phyloP scores from a whole-genome alignment of 1,284 basidiomycete genomes.

The Quambalaria eucalypti region DNA sequence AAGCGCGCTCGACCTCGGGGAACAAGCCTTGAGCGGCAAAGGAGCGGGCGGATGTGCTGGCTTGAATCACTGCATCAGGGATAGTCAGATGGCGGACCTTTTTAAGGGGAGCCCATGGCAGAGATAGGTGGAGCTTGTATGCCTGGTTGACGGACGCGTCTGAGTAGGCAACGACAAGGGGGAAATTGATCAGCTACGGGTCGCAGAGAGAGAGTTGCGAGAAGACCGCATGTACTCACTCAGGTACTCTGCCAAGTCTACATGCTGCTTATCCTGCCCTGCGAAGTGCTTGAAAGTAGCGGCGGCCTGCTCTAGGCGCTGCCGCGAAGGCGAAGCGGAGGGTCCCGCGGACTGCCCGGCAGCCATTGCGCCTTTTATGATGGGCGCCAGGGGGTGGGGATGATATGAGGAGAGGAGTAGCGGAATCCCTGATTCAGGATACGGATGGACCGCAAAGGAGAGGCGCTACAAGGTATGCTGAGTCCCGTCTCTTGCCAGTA shows the following conservation, averaged over 20 bases:
- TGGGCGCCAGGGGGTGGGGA: too few species aligned
- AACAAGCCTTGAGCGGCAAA: slow-evolving; percentile 59
- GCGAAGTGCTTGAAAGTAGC: background rate
- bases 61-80: slow-evolving; percentile 15
- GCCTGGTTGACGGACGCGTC: slow-evolving; percentile 5
- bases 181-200: background rate
- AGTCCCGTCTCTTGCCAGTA: too few species aligned
- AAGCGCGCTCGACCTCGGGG: slow-evolving; percentile 84
- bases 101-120: slow-evolving; percentile 6
- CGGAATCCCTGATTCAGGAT: too few species aligned
- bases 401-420: too few species aligned
- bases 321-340: too few species aligned
- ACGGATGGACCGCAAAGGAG: too few species aligned
- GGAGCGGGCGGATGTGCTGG: slow-evolving; percentile 7
- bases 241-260: slow-evolving; percentile 8
- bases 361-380: too few species aligned
- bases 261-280: slow-evolving; percentile 1
- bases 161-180: background rate
- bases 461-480: too few species aligned
- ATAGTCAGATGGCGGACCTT: slow-evolving; percentile 6
- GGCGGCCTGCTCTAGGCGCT: background rate
- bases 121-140: slow-evolving; percentile 7
- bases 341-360: too few species aligned
- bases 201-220: background rate
- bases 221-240: too few species aligned